Evolutionary conservation across 2,329 filamentous ascomycete species (phyloP).

Genomic region (Pseudopyrenochaeta lycopersici): DNA sequence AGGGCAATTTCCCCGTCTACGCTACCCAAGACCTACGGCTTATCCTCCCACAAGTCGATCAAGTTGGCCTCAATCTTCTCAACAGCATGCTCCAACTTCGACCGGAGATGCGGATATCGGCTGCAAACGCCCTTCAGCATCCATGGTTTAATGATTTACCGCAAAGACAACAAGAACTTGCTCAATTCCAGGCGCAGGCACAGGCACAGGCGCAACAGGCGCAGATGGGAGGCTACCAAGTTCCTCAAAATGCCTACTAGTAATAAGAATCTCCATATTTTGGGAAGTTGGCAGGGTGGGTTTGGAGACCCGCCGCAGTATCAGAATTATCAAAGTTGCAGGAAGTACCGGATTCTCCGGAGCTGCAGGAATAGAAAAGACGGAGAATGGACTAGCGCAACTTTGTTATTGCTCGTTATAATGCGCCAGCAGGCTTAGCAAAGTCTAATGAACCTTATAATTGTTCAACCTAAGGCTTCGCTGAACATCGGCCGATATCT

Average conservation of each 20-base stretch:
- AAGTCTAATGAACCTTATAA: neutral
- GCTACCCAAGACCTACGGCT: slow-evolving; percentile 88
- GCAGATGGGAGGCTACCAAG: slow-evolving; percentile 49
- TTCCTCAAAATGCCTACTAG: slow-evolving; percentile 51
- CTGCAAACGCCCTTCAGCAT: slow-evolving; percentile 84
- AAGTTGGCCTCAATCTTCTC: slow-evolving; percentile 84
- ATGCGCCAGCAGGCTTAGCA: neutral
- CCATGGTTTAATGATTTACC: slow-evolving; percentile 88
- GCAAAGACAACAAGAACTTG: slow-evolving; percentile 55
- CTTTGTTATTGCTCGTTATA: neutral
- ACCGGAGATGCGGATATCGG: slow-evolving; percentile 90
- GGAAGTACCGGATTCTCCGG: neutral
- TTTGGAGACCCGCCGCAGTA: neutral
- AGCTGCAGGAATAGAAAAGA: neutral
- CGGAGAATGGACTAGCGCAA: neutral
- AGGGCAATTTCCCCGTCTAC: slow-evolving; percentile 92
- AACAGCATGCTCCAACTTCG: slow-evolving; percentile 91
- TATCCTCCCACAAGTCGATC: slow-evolving; percentile 91
- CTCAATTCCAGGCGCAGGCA: slow-evolving; percentile 38
- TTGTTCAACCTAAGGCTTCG: neutral
- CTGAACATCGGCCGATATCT: neutral
- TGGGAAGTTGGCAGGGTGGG: neutral
- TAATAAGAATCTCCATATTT: neutral
- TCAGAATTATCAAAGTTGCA: neutral
- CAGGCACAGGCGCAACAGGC: slow-evolving; percentile 47